phyloP scores from a whole-genome alignment of 2,329 filamentous ascomycete species.

The Paradendryphiella salina region DNA sequence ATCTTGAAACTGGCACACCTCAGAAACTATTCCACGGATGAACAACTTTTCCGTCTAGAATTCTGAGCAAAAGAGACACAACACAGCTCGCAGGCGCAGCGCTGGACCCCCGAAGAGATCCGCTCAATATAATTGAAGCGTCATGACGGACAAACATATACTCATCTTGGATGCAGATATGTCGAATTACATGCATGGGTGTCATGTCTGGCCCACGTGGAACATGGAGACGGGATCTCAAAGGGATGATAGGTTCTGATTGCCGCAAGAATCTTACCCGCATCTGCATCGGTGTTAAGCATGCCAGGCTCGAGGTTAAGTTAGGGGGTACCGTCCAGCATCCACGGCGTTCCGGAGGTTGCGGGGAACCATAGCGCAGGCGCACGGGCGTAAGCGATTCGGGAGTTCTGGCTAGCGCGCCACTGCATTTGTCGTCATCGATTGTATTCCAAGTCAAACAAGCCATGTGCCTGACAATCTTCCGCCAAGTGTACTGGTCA shows the following conservation, averaged over 20 bases:
- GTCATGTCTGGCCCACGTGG: constrained; percentile 12
- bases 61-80: neutral
- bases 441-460: constrained; percentile 18
- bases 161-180: constrained; percentile 11
- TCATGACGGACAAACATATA: constrained; percentile 16
- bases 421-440: constrained; percentile 10
- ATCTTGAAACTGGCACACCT: constrained; percentile 1
- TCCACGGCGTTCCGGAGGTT: constrained; percentile 32
- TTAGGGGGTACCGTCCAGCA: constrained; percentile 16
- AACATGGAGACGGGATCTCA: neutral
- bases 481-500: constrained; percentile 19
- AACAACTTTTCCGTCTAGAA: neutral
- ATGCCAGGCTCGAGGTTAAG: constrained; percentile 15
- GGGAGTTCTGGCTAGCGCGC: constrained; percentile 17
- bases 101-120: neutral
- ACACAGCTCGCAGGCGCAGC: neutral
- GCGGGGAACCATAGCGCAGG: constrained; percentile 40
- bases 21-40: neutral
- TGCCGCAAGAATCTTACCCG: constrained; percentile 3
- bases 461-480: constrained; percentile 16
- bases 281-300: constrained; percentile 2
- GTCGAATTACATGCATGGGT: neutral
- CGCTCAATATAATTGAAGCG: constrained; percentile 8
- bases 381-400: constrained; percentile 3
- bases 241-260: constrained; percentile 1